Evolutionary conservation across 2,329 filamentous ascomycete species (phyloP).

Genomic region (Hymenoscyphus scutula): DNA sequence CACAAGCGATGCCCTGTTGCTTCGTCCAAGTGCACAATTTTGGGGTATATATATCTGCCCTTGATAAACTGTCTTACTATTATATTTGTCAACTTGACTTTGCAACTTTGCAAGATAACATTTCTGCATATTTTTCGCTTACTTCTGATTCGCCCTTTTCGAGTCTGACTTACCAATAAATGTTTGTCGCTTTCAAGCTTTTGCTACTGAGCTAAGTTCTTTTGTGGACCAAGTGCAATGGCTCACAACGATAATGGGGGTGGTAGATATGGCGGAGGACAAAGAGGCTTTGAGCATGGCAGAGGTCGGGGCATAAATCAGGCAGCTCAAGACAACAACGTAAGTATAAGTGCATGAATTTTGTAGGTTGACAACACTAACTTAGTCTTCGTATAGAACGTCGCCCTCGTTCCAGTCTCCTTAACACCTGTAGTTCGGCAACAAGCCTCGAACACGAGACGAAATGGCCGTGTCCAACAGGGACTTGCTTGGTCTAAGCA

Average conservation of each 20-base stretch:
- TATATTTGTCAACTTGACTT: too few species aligned
- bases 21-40: too few species aligned
- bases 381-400: not conserved
- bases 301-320: not conserved
- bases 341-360: not conserved
- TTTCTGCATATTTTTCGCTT: too few species aligned
- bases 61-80: too few species aligned
- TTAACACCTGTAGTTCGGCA: too few species aligned
- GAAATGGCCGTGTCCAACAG: not conserved
- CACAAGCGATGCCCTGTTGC: too few species aligned
- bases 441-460: not conserved
- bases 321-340: not conserved
- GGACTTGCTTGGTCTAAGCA: not conserved
- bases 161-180: too few species aligned
- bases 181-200: too few species aligned
- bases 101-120: too few species aligned
- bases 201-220: not conserved
- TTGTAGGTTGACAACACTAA: not conserved
- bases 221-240: conserved; percentile 1
- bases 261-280: not conserved
- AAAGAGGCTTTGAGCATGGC: not conserved
- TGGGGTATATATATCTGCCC: too few species aligned
- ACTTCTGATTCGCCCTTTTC: too few species aligned
- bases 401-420: not conserved
- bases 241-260: not conserved